Evolutionary conservation across 2,329 filamentous ascomycete species (phyloP).

Genomic region (Cercospora janseana): DNA sequence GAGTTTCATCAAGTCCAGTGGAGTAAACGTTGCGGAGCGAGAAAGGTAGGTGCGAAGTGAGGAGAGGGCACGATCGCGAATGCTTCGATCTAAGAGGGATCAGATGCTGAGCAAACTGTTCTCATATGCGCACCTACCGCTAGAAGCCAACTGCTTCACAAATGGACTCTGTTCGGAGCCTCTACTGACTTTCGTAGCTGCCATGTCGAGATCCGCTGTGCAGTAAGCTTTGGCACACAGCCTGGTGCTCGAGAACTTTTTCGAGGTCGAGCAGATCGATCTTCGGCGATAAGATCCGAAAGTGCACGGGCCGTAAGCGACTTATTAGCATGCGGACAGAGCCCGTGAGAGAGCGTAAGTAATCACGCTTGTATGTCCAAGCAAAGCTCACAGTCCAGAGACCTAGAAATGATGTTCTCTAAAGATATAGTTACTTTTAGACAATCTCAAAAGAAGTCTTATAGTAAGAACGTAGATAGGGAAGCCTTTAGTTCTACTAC

Average conservation of each 20-base stretch:
- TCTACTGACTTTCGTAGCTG: constrained; percentile 17
- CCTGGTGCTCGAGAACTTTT: constrained; percentile 12
- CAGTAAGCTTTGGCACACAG: not conserved
- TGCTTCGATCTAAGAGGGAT: constrained; percentile 29
- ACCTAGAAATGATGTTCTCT: too few species aligned
- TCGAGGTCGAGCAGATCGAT: not conserved
- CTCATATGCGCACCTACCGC: constrained; percentile 63
- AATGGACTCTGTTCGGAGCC: constrained; percentile 52
- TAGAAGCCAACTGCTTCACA: constrained; percentile 79
- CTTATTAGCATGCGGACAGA: too few species aligned
- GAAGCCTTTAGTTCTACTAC: too few species aligned
- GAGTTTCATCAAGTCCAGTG: constrained; percentile 76
- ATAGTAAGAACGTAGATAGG: too few species aligned
- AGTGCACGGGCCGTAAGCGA: not conserved
- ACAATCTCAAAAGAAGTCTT: too few species aligned
- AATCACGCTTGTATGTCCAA: too few species aligned
- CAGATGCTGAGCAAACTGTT: not conserved
- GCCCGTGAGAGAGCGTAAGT: too few species aligned
- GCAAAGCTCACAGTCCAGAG: too few species aligned
- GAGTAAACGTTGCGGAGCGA: constrained; percentile 58
- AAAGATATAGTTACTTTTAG: too few species aligned
- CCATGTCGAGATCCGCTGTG: constrained; percentile 18
- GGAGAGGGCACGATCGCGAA: constrained; percentile 54
- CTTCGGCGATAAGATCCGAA: constrained; percentile 1
- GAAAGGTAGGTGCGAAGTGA: constrained; percentile 77